Evolutionary conservation across 208 protist species (phyloP), one percentile per base, ranked within the genome.

Genomic region (Wallacemonas sp.): DNA sequence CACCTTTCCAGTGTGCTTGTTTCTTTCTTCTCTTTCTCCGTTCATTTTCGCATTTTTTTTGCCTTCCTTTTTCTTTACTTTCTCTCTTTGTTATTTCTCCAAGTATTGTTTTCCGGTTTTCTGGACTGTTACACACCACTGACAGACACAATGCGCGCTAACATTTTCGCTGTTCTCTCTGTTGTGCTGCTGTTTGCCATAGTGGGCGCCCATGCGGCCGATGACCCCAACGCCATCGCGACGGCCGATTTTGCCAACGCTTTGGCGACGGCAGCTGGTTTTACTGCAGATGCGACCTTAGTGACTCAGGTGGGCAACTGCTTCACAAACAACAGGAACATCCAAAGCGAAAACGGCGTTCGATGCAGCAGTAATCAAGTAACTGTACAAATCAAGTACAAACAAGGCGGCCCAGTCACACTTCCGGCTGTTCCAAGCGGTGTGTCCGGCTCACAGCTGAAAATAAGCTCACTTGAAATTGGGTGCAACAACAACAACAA

Each of bases 61-160:
- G 36, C 14, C 32, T 20, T 59, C 44, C 44, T 55, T 55, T 32
- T 18, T 33, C 39, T 41, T 59, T 59, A 22, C 1, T 59, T 11
- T n/a, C 10, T 59, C 44, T 16, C 31, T 55, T 32, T 32, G 7
- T 32, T 32, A 10, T 16, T 23, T 26, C 26, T 10, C 11, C 11
- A 0, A 26, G 48, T 12, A 10, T 55, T 26, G 7, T 10, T 18
- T 55, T 55, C n/a, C n/a, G n/a, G n/a, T n/a, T n/a, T n/a, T n/a
- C n/a, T n/a, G n/a, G n/a, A n/a, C n/a, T n/a, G n/a, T n/a, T n/a
- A n/a, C n/a, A n/a, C n/a, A 55, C 4, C 52, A 41, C 31, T n/a
- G 52, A 25, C 18, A 49, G 7, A 49, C 44, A 22, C 18, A 4
- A 59, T 59, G 52, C 52, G 52, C 18, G 0, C 20, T 42, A 42